Evolutionary conservation across 495 filamentous ascomycete genomes (phyloP).

Genomic region (Bryoglossum gracile): DNA sequence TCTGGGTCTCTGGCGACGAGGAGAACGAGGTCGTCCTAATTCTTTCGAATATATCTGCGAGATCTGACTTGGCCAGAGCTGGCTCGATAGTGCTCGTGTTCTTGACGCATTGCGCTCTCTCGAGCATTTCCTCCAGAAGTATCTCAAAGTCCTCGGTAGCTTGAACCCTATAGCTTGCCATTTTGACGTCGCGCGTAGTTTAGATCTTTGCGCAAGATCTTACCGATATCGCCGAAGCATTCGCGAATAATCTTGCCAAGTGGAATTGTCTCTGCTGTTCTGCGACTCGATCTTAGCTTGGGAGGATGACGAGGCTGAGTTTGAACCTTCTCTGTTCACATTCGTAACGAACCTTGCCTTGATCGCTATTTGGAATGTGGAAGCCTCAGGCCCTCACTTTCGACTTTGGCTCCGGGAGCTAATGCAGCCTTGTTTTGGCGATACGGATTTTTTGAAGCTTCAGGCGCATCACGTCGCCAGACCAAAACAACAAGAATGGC

Average conservation of each 20-base stretch:
- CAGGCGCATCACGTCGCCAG: constrained; percentile 1
- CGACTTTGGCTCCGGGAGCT: constrained; percentile 4
- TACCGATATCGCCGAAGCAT: too few species aligned
- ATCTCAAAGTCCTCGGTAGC: constrained; percentile 48
- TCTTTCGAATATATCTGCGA: constrained; percentile 38
- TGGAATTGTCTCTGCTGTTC: too few species aligned
- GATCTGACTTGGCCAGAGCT: constrained; percentile 57
- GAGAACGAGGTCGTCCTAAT: constrained; percentile 1
- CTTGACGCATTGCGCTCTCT: constrained; percentile 58
- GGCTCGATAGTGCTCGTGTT: constrained; percentile 64
- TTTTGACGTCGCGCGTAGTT: too few species aligned
- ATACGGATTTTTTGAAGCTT: constrained; percentile 7
- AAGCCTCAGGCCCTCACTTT: too few species aligned
- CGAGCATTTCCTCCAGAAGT: constrained; percentile 55
- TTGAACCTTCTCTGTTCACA: too few species aligned
- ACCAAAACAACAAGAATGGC: constrained; percentile 20
- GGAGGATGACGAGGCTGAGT: too few species aligned
- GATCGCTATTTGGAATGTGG: too few species aligned
- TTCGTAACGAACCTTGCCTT: too few species aligned
- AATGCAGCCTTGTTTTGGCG: background rate
- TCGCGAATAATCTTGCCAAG: too few species aligned
- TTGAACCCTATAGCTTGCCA: constrained; percentile 44
- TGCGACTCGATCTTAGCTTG: too few species aligned
- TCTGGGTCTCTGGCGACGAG: constrained; percentile 27
- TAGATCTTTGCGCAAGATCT: too few species aligned